Conservation (phyloP, 139 green algal species). For the Ettlia oleoabundans region DNA sequence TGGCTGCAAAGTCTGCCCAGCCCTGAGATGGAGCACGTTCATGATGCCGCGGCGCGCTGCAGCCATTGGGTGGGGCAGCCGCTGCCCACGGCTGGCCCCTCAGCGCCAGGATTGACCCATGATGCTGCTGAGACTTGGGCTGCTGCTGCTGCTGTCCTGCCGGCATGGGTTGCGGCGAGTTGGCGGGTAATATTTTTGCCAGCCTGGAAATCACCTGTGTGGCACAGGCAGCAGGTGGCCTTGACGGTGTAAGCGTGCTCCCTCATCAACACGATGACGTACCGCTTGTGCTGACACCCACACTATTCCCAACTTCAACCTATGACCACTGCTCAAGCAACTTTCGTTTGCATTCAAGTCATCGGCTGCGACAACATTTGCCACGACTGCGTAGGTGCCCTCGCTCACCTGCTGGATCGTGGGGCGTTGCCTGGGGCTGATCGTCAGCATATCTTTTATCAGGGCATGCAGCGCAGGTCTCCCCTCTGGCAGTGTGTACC, state of each 20-base stretch:
- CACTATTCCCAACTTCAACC: too few species aligned
- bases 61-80: too few species aligned
- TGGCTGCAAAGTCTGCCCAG: conserved; percentile 24
- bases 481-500: conserved; percentile 61
- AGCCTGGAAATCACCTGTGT: conserved; percentile 3
- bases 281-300: too few species aligned
- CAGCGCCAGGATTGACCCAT: background rate
- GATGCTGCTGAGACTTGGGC: background rate
- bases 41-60: too few species aligned
- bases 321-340: too few species aligned
- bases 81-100: too few species aligned
- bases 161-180: background rate
- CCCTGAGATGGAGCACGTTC: conserved; percentile 3
- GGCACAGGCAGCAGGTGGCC: too few species aligned
- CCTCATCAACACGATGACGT: too few species aligned
- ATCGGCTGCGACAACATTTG: too few species aligned
- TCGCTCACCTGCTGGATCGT: background rate
- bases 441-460: conserved; percentile 14
- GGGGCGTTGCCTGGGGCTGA: conserved; percentile 6
- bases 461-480: conserved; percentile 24
- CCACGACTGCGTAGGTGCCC: too few species aligned
- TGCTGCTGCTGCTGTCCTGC: background rate
- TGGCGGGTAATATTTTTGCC: background rate
- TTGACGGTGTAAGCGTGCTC: too few species aligned
- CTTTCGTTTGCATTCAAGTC: too few species aligned